A percentile compares a stretch with the other conserved stretches of the same genome.
phyloP scores from a whole-genome alignment of 1,284 basidiomycete genomes.

The Leccinum ponderosum region DNA sequence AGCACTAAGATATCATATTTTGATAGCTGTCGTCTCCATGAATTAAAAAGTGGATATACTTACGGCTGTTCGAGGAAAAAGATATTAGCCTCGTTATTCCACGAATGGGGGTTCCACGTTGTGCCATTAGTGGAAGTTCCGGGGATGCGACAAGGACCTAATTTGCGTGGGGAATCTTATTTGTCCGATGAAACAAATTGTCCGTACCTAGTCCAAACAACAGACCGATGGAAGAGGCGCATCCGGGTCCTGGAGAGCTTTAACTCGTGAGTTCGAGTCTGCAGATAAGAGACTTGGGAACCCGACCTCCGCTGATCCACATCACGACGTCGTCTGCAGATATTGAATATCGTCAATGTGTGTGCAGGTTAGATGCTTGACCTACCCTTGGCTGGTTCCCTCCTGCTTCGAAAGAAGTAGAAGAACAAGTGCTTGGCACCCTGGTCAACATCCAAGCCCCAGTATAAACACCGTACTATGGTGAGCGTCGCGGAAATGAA shows the following conservation, averaged over 20 bases:
- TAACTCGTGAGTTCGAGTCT: conserved; percentile 5
- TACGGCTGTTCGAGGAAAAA: conserved; percentile 75
- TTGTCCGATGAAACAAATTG: neutral
- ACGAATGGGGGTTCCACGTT: conserved; percentile 63
- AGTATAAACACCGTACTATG: conserved; percentile 49
- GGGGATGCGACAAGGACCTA: conserved; percentile 59
- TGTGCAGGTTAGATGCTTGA: neutral
- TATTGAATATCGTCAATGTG: neutral
- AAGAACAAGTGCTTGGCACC: conserved; percentile 73
- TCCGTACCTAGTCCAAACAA: conserved; percentile 63
- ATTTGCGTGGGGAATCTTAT: conserved; percentile 6
- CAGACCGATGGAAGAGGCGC: conserved; percentile 64
- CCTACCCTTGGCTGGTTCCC: conserved; percentile 56
- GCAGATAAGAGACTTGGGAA: conserved; percentile 18
- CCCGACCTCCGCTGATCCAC: conserved; percentile 68
- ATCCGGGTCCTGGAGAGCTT: conserved; percentile 53
- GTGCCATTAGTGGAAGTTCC: conserved; percentile 49
- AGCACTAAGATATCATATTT: conserved; percentile 30
- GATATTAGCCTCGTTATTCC: conserved; percentile 70
- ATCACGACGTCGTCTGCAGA: conserved; percentile 63
- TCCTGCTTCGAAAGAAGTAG: conserved; percentile 82
- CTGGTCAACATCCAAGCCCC: conserved; percentile 60
- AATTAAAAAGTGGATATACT: conserved; percentile 41
- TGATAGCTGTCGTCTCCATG: conserved; percentile 3
- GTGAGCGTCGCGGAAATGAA: conserved; percentile 2